Evolutionary conservation across 2,329 filamentous ascomycete species (phyloP).

Genomic region (Microdochium bolleyi): DNA sequence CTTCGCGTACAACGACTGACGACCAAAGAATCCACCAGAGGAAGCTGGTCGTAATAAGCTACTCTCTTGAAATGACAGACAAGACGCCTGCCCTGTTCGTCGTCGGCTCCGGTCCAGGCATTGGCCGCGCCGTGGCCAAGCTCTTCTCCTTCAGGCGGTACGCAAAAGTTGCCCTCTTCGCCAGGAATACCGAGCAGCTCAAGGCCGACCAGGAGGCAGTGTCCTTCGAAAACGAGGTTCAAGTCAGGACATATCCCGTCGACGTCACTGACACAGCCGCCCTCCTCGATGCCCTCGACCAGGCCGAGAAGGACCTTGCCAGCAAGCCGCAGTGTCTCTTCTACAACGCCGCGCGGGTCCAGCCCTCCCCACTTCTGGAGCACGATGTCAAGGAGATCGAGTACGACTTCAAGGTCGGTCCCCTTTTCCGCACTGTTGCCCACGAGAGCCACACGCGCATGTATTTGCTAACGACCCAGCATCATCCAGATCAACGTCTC

Average conservation of each 20-base stretch:
- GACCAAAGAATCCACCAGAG: too few species aligned
- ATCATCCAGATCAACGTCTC: conserved; percentile 32
- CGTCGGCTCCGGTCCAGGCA: conserved; percentile 39
- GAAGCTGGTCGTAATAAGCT: too few species aligned
- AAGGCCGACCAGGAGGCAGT: conserved; percentile 23
- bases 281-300: conserved; percentile 26
- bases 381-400: conserved; percentile 34
- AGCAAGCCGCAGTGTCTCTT: conserved; percentile 38
- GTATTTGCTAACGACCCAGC: not conserved
- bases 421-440: too few species aligned
- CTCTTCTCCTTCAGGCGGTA: conserved; percentile 34
- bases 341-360: conserved; percentile 44
- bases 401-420: conserved; percentile 36
- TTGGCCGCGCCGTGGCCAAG: conserved; percentile 30
- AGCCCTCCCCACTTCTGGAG: conserved; percentile 29
- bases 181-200: conserved; percentile 32
- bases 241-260: conserved; percentile 31
- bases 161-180: conserved; percentile 37
- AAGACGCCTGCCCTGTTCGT: conserved; percentile 21
- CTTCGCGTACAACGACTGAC: too few species aligned
- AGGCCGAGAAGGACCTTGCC: conserved; percentile 29
- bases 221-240: conserved; percentile 14
- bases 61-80: too few species aligned
- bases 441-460: too few species aligned
- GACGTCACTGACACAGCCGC: conserved; percentile 32